Base-by-base conservation (phyloP, 371 early-diverging fungal genomes). In the Mortierella sp. region DNA sequence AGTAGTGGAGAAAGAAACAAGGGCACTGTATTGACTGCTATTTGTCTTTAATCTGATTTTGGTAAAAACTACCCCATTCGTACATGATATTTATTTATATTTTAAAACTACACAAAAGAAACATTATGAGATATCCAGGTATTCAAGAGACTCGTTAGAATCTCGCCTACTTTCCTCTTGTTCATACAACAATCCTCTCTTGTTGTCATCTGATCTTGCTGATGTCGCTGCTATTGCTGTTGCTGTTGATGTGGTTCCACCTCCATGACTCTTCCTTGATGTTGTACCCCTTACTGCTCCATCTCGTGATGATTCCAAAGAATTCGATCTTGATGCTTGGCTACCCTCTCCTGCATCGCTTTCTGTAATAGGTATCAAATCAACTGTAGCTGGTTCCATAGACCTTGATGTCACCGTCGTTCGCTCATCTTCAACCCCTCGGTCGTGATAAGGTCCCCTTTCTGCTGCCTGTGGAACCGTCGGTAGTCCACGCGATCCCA, bases 331-430 rank as follows among this genome's bases (percentile, higher is more conserved):
- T 9, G 68, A 73, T 15, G n/a, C 53, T 29, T 64, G 28, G 53
- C 69, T 64, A 19, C 64, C 60, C 17, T 64, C 70, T 2, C 64
- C 71, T 10, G 47, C 64, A 42, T 74, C 75, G 28, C 75, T 68
- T 8, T 57, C 64, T 22, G 42, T 62, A 51, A 68, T 54, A 8
- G 75, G 75, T 22, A 74, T 74, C 45, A 74, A 35, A 22, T 74
- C 75, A 28, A 74, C 51, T 9, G 64, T 53, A 1, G 56, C 60
- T 10, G 64, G 61, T 22, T 74, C 75, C 66, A 61, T 59, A 9
- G 51, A 43, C 15, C 43, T 26, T 22, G 60, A 60, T 9, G 65
- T 28, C 12, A 19, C 56, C 3, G 29, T 19, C 15, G n/a, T 7
- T 22, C 26, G 42, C 0, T 22, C 51, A 23, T 51, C 34, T 10